These are phyloP conservation scores for Sanguinoderma infundibulare DNA, from an alignment of 1,284 basidiomycete genomes.

Conservation along the genomic window DNA sequence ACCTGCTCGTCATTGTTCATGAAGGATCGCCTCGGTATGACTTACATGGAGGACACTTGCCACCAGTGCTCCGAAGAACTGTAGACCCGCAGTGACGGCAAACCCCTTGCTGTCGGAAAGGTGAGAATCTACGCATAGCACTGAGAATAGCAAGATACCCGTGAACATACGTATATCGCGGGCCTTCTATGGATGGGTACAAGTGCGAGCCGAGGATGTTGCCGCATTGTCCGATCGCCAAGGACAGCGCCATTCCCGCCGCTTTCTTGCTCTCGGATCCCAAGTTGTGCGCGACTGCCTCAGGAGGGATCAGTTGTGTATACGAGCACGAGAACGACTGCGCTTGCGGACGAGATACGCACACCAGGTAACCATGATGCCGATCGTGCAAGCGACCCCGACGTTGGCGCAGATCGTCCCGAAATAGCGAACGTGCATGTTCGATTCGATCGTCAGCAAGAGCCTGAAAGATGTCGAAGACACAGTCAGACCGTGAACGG, in stretches of 20 bases:
- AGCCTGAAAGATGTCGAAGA: slow-evolving; percentile 47
- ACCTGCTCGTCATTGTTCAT: no score
- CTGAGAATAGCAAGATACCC: no score
- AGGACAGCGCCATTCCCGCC: slow-evolving; percentile 74
- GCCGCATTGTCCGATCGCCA: slow-evolving; percentile 77
- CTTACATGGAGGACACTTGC: slow-evolving; percentile 60
- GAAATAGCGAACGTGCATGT: slow-evolving; percentile 63
- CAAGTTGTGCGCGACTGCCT: slow-evolving; percentile 69
- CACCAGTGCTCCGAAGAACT: slow-evolving; percentile 61
- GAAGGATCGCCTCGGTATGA: no score
- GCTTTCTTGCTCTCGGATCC: slow-evolving; percentile 81
- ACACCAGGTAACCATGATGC: slow-evolving; percentile 76
- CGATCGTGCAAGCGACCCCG: slow-evolving; percentile 72
- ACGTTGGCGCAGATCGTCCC: slow-evolving; percentile 72
- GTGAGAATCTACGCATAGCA: background rate
- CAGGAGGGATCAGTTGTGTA: background rate
- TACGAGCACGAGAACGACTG: background rate
- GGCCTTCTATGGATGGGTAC: slow-evolving; percentile 66
- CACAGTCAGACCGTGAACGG: no score
- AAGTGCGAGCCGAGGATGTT: slow-evolving; percentile 77
- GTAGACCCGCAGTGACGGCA: slow-evolving; percentile 59
- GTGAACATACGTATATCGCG: slow-evolving; percentile 57
- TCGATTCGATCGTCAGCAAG: slow-evolving; percentile 49
- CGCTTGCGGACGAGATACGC: no score
- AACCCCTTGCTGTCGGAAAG: slow-evolving; percentile 55